Base-by-base conservation (phyloP, 176 grass and related monocot species). In the Carex myosuroides region DNA sequence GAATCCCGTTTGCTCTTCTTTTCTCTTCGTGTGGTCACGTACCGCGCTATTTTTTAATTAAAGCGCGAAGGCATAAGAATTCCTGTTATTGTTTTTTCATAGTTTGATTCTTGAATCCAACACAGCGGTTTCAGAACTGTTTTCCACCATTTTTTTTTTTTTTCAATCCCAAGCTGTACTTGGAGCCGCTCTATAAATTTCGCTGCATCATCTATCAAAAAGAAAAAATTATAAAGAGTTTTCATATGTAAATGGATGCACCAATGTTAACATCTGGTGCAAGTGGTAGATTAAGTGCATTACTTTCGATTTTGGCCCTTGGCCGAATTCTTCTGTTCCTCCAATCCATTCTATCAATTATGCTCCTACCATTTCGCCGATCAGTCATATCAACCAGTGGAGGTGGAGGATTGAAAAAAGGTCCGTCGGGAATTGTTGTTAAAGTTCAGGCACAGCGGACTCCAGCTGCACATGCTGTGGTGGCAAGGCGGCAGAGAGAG, bases 201-300 rank as follows among this genome's bases (percentile, higher is more conserved):
- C 33, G 33, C 33, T 35, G 0, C 33, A 61, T 41, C 39, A 41
- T 41, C 39, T 41, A 41, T 41, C 39, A 41, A 44, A 44, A 44
- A 8, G 7, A 44, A 8, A 44, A 44, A 6, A 44, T 44, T 44
- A 44, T 44, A 44, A 29, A 24, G 29, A 66, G 30, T 11, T 50
- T 50, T 50, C 46, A 50, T 50, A 2, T 50, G 2, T 50, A 50
- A 26, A 83, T 67, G 80, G 62, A 83, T 53, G 44, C 42, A 67
- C 80, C 80, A 13, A 94, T 94, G 89, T 89, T 91, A 75, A 88
- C 92, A 86, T 89, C 92, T 69, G 92, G 91, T 60, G 89, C 92
- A 17, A 90, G 87, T 79, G 87, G 92, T 20, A 84, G 92, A 78
- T 72, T 94, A 6, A 94, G 85, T 85, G 89, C 71, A 35, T 78